Evolutionary conservation across 441 rosid genomes (phyloP), one percentile per base, ranked within the genome.

Genomic region (Populus hybrid): DNA sequence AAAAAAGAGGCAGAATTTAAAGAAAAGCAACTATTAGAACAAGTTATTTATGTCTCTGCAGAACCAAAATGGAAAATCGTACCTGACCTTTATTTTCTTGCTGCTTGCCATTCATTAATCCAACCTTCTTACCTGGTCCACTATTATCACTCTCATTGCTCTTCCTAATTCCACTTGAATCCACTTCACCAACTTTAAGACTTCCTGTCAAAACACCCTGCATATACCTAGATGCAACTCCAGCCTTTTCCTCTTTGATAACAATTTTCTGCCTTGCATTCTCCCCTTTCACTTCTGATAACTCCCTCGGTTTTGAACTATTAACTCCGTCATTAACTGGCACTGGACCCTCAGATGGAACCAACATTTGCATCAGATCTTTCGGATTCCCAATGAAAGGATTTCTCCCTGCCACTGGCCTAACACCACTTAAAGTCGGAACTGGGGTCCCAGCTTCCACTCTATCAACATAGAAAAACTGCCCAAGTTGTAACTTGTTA

Each of bases 341-440:
- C 12, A 71, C 40, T 12, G 91, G 84, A 76, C 84, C 83, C 76
- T 88, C 93, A 9, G 85, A 84, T 3, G 99, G 94, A 75, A 83
- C 91, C 71, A 88, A 67, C 90, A 93, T 95, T 68, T 95, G 90
- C 98, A 95, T 92, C 91, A 95, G 86, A 68, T 95, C 97, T 85
- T 91, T 95, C 0, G 97, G 99, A 64, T 88, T 87, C 26, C 99
- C 99, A 10, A 92, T 87, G 63, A 93, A 92, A 35, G 92, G 91
- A 71, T 95, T 90, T 67, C 97, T 81, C 3, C 98, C 98, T 10
- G 97, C 92, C 72, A 92, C 61, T 0, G 99, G 97, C 77, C 99
- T 89, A 24, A 92, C 90, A 9, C 97, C 97, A 9, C 87, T 87
- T 8, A 95, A 85, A 23, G 86, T 80, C 7, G 98, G 98, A 78